phyloP scores from a whole-genome alignment of 2,329 filamentous ascomycete species.

The Trichoderma cornu-damae region DNA sequence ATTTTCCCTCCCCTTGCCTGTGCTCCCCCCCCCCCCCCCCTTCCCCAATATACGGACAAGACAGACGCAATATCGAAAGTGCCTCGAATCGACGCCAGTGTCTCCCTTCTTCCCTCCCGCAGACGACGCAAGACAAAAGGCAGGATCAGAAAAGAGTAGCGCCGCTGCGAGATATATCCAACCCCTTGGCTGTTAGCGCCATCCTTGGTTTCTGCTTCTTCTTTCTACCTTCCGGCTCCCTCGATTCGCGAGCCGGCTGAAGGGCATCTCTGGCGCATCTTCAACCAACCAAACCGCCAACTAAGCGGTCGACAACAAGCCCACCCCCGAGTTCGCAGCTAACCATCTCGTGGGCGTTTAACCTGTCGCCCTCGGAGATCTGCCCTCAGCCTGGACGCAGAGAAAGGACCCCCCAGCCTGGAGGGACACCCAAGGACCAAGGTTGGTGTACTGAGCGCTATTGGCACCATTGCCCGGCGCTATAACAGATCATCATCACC shows the following conservation, averaged over 20 bases:
- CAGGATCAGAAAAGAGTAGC: not conserved
- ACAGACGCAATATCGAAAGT: not conserved
- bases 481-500: slow-evolving; percentile 20
- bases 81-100: not conserved
- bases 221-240: not conserved
- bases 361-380: not conserved
- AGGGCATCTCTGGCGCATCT: not conserved
- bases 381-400: slow-evolving; percentile 11
- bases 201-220: not conserved
- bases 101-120: not conserved
- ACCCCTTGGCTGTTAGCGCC: not conserved
- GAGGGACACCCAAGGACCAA: not conserved
- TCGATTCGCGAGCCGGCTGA: slow-evolving; percentile 12
- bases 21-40: not conserved
- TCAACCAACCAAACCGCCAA: not conserved
- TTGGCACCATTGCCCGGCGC: slow-evolving; percentile 17
- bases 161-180: not conserved
- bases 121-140: not conserved
- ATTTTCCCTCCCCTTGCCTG: slow-evolving; percentile 9
- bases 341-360: not conserved
- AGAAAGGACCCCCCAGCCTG: not conserved
- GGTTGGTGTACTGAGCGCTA: slow-evolving; percentile 8
- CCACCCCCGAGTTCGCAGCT: not conserved
- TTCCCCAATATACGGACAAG: not conserved
- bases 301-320: not conserved